Base-by-base conservation (phyloP, 2,329 filamentous ascomycete genomes). In the Pyrenochaeta sp. region DNA sequence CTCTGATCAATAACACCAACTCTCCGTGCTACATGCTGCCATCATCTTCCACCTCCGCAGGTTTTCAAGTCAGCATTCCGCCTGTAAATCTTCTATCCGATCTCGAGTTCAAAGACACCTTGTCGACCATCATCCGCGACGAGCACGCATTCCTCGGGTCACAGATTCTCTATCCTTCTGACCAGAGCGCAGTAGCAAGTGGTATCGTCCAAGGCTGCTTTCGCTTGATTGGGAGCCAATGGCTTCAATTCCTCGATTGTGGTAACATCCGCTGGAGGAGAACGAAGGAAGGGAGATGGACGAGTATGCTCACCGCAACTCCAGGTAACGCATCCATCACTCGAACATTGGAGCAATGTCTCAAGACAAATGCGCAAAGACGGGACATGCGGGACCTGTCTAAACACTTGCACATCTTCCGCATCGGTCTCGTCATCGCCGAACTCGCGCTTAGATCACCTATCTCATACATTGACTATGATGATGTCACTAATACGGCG, bases 351-450 rank as follows among this genome's bases (percentile, higher is more conserved):
- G 59, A 68, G 2, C 32, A 61, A 22, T 65, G 64, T 19, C 32
- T 61, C 15, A 25, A 46, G 39, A 43, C 52, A 1, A 61, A 66
- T 27, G 44, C 22, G 15, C 32, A 42, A 10, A 47, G 58, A 25
- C 40, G 60, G 28, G 58, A 59, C 12, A 37, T 25, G 2, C 58
- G 61, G 30, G 60, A 71, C 22, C 54, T 71, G 1, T 53, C 54
- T 3, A 68, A 64, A 27, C 68, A 70, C 27, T 52, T 61, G 1
- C 69, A 73, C 0, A 68, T 73, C 39, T 72, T 72, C 62, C 63
- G 69, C 40, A 62, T 72, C 28, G 69, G 71, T 5, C 64, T 73
- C 8, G 61, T 73, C 1, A 51, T 73, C 22, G 57, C 65, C 2
- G 68, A 71, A 48, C 48, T 72, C 3, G 65, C 65, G 9, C 61